Evolutionary conservation across 1,284 basidiomycete species (phyloP).

Genomic region (Austroboletus novae-zelandiae): DNA sequence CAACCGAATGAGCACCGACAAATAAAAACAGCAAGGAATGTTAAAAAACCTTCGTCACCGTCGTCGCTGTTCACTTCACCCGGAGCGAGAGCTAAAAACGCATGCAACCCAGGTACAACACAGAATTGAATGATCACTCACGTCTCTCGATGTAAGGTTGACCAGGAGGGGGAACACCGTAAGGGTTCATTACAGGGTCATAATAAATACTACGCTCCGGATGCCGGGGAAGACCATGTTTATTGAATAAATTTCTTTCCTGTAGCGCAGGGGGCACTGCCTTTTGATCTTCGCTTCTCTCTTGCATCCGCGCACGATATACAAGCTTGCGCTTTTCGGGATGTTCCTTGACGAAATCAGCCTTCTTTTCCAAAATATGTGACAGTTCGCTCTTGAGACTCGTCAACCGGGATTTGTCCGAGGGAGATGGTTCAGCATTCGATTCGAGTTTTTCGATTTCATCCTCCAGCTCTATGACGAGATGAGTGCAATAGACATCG

Average conservation of each 20-base stretch:
- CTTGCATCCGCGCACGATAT: conserved; percentile 50
- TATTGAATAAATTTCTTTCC: conserved; percentile 71
- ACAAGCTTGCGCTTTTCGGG: conserved; percentile 85
- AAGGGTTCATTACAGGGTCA: conserved; percentile 91
- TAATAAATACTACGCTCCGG: conserved; percentile 92
- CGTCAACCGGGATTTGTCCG: conserved; percentile 55
- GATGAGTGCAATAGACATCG: conserved; percentile 3
- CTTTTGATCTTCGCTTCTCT: conserved; percentile 43
- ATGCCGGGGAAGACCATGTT: conserved; percentile 78
- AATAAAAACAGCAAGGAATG: not conserved
- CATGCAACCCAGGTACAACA: conserved; percentile 1
- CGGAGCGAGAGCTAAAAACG: conserved; percentile 50
- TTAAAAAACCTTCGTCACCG: conserved; percentile 44
- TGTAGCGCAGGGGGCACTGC: conserved; percentile 44
- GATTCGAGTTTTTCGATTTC: conserved; percentile 66
- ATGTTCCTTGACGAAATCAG: conserved; percentile 87
- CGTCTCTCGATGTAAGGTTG: conserved; percentile 91
- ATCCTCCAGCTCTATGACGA: conserved; percentile 59
- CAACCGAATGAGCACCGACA: conserved; percentile 2
- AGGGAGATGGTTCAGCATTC: conserved; percentile 39
- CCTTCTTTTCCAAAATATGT: conserved; percentile 80
- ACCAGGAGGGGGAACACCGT: conserved; percentile 92
- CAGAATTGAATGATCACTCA: conserved; percentile 38
- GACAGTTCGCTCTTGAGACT: conserved; percentile 77
- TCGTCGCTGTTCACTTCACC: conserved; percentile 66